Evolutionary conservation across 2,329 filamentous ascomycete genomes (phyloP), one percentile per base, ranked within the genome.

Genomic region (Calonectria leucothoes): DNA sequence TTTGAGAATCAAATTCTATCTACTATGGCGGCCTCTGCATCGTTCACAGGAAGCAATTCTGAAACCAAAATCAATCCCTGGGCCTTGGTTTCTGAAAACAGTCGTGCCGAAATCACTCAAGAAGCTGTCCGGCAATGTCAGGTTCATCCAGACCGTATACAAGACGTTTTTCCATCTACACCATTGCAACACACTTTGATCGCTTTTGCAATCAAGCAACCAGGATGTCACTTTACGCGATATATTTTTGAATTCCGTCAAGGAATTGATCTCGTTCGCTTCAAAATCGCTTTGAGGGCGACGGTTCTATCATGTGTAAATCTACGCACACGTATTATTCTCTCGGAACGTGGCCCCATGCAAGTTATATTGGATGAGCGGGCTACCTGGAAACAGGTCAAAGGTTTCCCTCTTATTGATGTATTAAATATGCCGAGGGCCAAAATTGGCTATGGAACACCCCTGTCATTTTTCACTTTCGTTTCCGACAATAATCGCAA

Each of bases 1-100:
- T 88, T 89, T 15, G 27, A 68, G 17, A 37, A 68, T 15, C 72
- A 57, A 29, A 20, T 59, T 25, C 55, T 59, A 14, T 23, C 45
- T 35, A 25, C 15, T 42, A 33, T 57, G 51, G 48, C 55, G 2
- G 42, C 49, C 10, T 45, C 67, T 12, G 57, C 55, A 23, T 79
- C 78, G 72, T 76, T 80, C 73, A 74, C 76, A 49, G 61, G 20
- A 20, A 29, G 63, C 33, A 37, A 23, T 31, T 8, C 33, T 20
- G 33, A 39, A 15, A 7, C 20, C 3, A 10, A 4, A 15, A 6
- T 23, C 14, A 12, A 59, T 12, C 33, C 55, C 10, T 33, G 33
- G 23, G 45, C 78, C 72, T 2, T 70, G n/a, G 10, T 42, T 42
- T 35, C 49, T 15, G 2, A 42, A 49, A n/a, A 39, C 51, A 23